Evolutionary conservation across 441 rosid genomes (phyloP).

Genomic region (Viola pubescens): DNA sequence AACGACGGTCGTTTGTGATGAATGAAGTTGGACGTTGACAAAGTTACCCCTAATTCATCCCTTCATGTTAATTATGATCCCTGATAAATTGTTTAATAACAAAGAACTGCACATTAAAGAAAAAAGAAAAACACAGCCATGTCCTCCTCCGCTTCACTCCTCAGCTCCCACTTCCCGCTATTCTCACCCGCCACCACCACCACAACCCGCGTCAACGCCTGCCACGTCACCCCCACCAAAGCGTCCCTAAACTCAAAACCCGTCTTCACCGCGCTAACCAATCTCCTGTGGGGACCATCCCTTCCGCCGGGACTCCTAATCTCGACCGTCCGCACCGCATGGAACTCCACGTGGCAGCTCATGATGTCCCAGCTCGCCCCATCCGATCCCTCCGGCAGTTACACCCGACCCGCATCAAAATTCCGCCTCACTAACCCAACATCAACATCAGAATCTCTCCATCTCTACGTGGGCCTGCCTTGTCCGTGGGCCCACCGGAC

Average conservation of each 20-base stretch:
- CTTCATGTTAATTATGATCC: no score
- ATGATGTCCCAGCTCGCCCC: slow-evolving; percentile 97
- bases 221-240: slow-evolving; percentile 24
- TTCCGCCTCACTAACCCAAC: slow-evolving; percentile 39
- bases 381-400: slow-evolving; percentile 66
- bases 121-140: neutral
- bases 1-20: no score
- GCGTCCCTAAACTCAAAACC: slow-evolving; percentile 13
- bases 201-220: neutral
- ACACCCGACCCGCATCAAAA: slow-evolving; percentile 66
- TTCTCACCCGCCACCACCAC: slow-evolving; percentile 2
- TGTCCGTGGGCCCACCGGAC: slow-evolving; percentile 97
- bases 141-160: slow-evolving; percentile 12
- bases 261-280: slow-evolving; percentile 39
- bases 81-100: no score
- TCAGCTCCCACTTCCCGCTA: slow-evolving; percentile 17
- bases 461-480: slow-evolving; percentile 83
- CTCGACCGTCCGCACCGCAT: slow-evolving; percentile 63
- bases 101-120: no score
- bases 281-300: slow-evolving; percentile 78
- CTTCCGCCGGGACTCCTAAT: slow-evolving; percentile 86
- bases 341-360: slow-evolving; percentile 72
- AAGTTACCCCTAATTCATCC: no score
- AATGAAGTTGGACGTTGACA: no score
- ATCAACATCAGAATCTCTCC: slow-evolving; percentile 29